Conservation (phyloP, 129 eudicot species). For the Lonicera japonica region DNA sequence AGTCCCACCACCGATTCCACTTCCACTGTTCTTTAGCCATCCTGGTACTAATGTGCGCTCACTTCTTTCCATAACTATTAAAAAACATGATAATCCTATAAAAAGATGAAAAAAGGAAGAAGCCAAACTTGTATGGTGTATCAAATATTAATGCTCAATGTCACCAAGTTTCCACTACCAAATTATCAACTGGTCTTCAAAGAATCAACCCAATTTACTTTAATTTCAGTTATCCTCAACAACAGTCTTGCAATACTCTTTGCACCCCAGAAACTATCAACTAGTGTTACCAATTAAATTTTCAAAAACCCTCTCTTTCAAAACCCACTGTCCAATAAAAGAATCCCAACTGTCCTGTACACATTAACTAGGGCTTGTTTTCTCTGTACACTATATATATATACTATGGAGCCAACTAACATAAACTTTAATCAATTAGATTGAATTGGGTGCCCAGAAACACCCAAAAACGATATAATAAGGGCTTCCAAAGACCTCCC, state of each 20-base stretch:
- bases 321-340: slow-evolving; percentile 17
- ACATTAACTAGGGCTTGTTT: slow-evolving; percentile 15
- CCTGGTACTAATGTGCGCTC: slow-evolving; percentile 91
- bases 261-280: background rate
- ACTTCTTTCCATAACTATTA: slow-evolving; percentile 77
- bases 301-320: slow-evolving; percentile 6
- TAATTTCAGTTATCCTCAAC: background rate
- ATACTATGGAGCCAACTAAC: slow-evolving; percentile 15
- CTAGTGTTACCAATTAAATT: slow-evolving; percentile 4
- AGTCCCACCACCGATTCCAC: slow-evolving; percentile 22
- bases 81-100: slow-evolving; percentile 37
- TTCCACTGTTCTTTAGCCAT: slow-evolving; percentile 80
- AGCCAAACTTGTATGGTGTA: slow-evolving; percentile 18
- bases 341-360: slow-evolving; percentile 24
- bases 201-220: slow-evolving; percentile 13
- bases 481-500: slow-evolving; percentile 16
- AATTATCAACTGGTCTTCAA: slow-evolving; percentile 4
- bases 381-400: slow-evolving; percentile 11
- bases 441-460: background rate
- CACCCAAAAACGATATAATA: background rate
- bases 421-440: background rate
- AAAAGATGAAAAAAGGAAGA: slow-evolving; percentile 20
- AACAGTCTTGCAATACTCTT: background rate
- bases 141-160: background rate
- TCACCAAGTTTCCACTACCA: slow-evolving; percentile 9